Evolutionary conservation across 2,329 filamentous ascomycete species (phyloP).

Genomic region (Ascochyta koolunga): DNA sequence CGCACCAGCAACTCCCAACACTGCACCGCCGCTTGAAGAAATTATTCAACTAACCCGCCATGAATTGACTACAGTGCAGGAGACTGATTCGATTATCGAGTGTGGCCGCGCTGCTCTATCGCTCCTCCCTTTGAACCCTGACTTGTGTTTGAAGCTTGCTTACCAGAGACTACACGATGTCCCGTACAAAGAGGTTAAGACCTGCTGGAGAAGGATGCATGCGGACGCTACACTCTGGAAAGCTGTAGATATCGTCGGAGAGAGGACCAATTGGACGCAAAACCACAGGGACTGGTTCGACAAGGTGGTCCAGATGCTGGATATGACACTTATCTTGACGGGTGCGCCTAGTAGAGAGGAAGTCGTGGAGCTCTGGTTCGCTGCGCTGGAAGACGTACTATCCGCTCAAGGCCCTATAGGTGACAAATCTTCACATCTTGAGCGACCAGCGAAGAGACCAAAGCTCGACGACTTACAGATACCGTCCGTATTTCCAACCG

Average conservation of each 20-base stretch:
- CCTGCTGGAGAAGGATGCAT: conserved; percentile 73
- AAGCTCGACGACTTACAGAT: conserved; percentile 13
- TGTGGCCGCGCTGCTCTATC: conserved; percentile 51
- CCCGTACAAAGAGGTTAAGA: conserved; percentile 69
- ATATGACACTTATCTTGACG: conserved; percentile 77
- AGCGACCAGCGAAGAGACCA: conserved; percentile 25
- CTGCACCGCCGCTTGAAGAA: conserved; percentile 30
- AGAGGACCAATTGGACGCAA: conserved; percentile 17
- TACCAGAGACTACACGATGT: conserved; percentile 73
- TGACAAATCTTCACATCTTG: not conserved
- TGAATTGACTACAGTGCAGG: conserved; percentile 27
- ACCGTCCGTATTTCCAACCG: conserved; percentile 25
- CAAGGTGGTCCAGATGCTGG: conserved; percentile 68
- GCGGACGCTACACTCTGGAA: conserved; percentile 72
- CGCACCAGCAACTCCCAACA: conserved; percentile 9
- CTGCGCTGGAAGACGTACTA: conserved; percentile 50
- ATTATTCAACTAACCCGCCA: conserved; percentile 34
- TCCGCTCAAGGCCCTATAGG: not conserved
- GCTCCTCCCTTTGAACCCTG: conserved; percentile 46
- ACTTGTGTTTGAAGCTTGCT: conserved; percentile 64
- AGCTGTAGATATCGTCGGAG: conserved; percentile 50
- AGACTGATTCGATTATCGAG: conserved; percentile 41
- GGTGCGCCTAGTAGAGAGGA: conserved; percentile 47
- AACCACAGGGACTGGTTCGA: conserved; percentile 55
- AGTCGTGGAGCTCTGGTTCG: conserved; percentile 57